phyloP scores from a whole-genome alignment of 2,329 filamentous ascomycete genomes.

The Xylaria sp. region DNA sequence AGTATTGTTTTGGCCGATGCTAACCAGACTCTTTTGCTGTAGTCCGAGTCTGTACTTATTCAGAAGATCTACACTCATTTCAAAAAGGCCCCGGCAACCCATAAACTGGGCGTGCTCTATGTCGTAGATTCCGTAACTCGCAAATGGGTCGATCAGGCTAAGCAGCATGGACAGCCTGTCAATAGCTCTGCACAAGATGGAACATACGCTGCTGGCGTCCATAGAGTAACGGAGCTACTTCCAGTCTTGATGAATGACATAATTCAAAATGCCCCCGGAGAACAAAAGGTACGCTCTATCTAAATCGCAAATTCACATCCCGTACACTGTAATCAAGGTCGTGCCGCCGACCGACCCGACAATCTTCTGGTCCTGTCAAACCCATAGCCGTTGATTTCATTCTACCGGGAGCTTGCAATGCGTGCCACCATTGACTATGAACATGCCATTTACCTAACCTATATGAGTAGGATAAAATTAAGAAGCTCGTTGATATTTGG shows the following conservation, averaged over 20 bases:
- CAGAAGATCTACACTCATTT: slow-evolving; percentile 98
- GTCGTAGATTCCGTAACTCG: slow-evolving; percentile 99
- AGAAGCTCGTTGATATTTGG: slow-evolving; percentile 97
- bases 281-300: slow-evolving; percentile 89
- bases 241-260: slow-evolving; percentile 96
- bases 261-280: slow-evolving; percentile 83
- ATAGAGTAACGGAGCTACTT: slow-evolving; percentile 95
- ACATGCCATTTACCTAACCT: slow-evolving; percentile 55
- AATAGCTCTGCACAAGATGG: slow-evolving; percentile 86
- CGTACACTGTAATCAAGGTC: slow-evolving; percentile 46
- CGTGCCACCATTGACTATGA: slow-evolving; percentile 39
- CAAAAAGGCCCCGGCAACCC: slow-evolving; percentile 91
- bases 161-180: slow-evolving; percentile 82
- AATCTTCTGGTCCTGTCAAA: slow-evolving; percentile 34
- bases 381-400: slow-evolving; percentile 11
- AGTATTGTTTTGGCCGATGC: slow-evolving; percentile 37
- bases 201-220: slow-evolving; percentile 92
- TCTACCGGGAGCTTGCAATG: slow-evolving; percentile 30
- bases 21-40: slow-evolving; percentile 46
- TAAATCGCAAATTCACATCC: slow-evolving; percentile 46
- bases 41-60: slow-evolving; percentile 95
- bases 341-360: slow-evolving; percentile 34
- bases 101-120: slow-evolving; percentile 99
- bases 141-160: slow-evolving; percentile 97
- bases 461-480: slow-evolving; percentile 87